Evolutionary conservation across 176 grass and related monocot genomes (phyloP).

Genomic region (Juncus effusus): DNA sequence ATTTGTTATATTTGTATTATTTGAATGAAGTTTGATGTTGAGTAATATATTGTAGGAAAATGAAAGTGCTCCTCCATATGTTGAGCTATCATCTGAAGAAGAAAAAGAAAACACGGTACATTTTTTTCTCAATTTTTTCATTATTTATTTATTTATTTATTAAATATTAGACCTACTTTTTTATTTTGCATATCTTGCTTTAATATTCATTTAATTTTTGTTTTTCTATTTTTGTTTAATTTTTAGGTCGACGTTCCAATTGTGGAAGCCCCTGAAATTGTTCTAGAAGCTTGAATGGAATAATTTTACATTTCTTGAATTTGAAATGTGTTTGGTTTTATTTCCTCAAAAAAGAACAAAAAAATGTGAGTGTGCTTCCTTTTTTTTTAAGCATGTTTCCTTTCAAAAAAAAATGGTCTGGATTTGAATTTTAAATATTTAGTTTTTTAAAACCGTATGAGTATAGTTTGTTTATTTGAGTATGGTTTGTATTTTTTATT

Average conservation of each 20-base stretch:
- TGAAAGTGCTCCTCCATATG: not conserved
- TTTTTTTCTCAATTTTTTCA: not conserved
- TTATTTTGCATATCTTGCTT: not conserved
- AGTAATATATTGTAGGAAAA: too few species aligned
- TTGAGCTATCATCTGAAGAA: conserved; percentile 43
- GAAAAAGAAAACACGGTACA: conserved; percentile 92
- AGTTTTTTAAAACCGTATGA: conserved; percentile 18
- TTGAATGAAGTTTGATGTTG: too few species aligned
- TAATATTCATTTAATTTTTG: not conserved
- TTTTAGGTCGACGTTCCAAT: conserved; percentile 41
- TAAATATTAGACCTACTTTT: not conserved
- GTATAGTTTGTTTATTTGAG: not conserved
- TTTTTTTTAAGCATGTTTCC: conserved; percentile 13
- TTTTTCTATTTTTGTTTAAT: conserved; percentile 5
- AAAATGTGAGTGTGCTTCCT: conserved; percentile 16
- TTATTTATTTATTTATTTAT: not conserved
- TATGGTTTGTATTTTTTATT: not conserved
- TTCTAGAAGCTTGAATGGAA: not conserved
- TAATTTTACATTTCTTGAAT: conserved; percentile 45
- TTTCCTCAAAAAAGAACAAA: not conserved
- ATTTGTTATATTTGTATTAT: too few species aligned
- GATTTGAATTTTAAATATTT: too few species aligned
- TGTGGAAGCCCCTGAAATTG: conserved; percentile 19
- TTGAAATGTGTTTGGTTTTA: conserved; percentile 45
- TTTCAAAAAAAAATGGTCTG: not conserved